Evolutionary conservation across 2,329 filamentous ascomycete genomes (phyloP).

Genomic region (Akanthomyces dipterigenus): DNA sequence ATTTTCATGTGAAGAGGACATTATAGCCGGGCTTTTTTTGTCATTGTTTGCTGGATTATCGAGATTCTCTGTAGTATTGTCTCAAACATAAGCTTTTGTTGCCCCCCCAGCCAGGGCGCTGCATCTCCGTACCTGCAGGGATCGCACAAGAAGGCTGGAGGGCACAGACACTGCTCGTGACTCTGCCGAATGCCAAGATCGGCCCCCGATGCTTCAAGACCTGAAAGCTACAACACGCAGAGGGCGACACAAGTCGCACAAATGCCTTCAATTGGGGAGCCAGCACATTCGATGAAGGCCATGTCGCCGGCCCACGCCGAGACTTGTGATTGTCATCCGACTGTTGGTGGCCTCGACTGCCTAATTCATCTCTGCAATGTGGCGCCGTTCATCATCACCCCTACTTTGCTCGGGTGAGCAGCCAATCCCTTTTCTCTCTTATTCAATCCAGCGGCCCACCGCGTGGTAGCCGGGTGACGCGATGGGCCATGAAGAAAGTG

Average conservation of each 20-base stretch:
- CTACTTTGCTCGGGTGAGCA: not conserved
- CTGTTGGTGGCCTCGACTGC: not conserved
- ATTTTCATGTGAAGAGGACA: not conserved
- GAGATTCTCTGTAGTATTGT: too few relatives aligned
- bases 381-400: not conserved
- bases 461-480: not conserved
- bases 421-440: not conserved
- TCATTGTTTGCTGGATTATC: not conserved
- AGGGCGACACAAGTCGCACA: not conserved
- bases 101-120: not conserved
- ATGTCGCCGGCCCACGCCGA: not conserved
- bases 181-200: not conserved
- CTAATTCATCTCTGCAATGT: not conserved
- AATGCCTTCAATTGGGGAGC: not conserved
- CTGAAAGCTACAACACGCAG: not conserved
- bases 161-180: not conserved
- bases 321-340: not conserved
- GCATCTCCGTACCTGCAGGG: constrained; percentile 2
- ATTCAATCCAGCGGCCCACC: not conserved
- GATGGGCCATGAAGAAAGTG: not conserved
- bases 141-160: not conserved
- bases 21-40: not conserved
- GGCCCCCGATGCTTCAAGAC: not conserved
- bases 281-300: too few relatives aligned
- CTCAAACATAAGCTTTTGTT: not conserved